Percentiles rank a stretch among this genome's conserved stretches.
Evolutionary conservation across 306 rosid genomes (phyloP).

Genomic region (Erythrophleum fordii): DNA sequence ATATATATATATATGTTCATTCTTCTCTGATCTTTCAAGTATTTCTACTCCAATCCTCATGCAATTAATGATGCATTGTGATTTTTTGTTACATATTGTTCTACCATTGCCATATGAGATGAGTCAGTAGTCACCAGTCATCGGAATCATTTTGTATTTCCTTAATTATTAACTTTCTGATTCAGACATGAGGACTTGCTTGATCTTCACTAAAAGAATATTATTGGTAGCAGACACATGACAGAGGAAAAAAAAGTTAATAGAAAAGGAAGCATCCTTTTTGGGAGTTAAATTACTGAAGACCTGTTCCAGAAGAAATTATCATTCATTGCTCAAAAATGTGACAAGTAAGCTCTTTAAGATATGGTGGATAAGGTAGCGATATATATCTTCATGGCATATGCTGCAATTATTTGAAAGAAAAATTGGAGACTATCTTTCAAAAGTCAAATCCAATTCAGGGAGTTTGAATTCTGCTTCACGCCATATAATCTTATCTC

Average conservation of each 20-base stretch:
- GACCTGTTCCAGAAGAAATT: neutral
- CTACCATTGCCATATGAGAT: too few species aligned
- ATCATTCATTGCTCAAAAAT: neutral
- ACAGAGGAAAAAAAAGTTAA: neutral
- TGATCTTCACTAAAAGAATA: neutral
- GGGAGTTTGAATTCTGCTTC: neutral
- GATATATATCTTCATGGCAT: neutral
- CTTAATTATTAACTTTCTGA: neutral
- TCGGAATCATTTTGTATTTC: slow-evolving; percentile 10
- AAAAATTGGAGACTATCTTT: neutral
- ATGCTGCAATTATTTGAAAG: neutral
- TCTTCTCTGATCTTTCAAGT: neutral
- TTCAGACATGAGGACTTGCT: too few species aligned
- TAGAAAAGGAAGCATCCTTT: neutral
- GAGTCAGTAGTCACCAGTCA: too few species aligned
- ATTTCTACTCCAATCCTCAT: too few species aligned
- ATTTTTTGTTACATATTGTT: neutral
- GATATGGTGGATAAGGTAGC: neutral
- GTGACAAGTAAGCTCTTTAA: neutral
- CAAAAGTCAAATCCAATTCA: neutral
- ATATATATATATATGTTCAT: neutral
- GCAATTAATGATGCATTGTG: neutral
- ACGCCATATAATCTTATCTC: neutral
- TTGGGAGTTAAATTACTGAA: neutral
- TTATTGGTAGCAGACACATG: neutral